A percentile compares a stretch with the other conserved stretches of the same genome.
Conservation (phyloP, 2,329 filamentous ascomycete genomes). For the Westerdykella sp. region DNA sequence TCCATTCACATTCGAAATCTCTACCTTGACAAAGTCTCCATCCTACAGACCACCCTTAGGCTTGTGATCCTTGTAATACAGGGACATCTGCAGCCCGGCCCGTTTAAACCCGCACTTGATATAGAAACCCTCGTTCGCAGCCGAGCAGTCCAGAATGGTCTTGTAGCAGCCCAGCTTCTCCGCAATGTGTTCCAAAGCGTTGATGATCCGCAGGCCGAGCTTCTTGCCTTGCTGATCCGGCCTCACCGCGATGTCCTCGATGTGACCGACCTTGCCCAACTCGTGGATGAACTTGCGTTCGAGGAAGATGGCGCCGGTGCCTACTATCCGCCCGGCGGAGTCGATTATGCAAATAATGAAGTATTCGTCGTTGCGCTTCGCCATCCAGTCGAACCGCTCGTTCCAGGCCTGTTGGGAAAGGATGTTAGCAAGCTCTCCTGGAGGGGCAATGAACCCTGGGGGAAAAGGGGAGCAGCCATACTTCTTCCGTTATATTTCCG, state of each 20-base stretch:
- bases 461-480: conserved; percentile 17
- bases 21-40: neutral
- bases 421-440: neutral
- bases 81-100: conserved; percentile 92
- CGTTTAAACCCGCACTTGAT: conserved; percentile 94
- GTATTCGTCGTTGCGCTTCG: conserved; percentile 67
- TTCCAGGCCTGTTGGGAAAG: conserved; percentile 50
- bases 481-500: conserved; percentile 70
- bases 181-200: conserved; percentile 84
- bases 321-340: conserved; percentile 65
- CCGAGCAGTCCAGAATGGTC: conserved; percentile 93
- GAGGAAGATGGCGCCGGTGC: conserved; percentile 81
- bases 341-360: conserved; percentile 84
- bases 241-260: conserved; percentile 94
- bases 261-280: conserved; percentile 81
- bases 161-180: conserved; percentile 91
- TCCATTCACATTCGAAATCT: conserved; percentile 3
- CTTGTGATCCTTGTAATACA: conserved; percentile 60
- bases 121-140: conserved; percentile 96
- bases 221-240: conserved; percentile 98
- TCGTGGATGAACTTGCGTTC: conserved; percentile 91
- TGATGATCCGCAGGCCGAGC: conserved; percentile 83
- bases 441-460: neutral
- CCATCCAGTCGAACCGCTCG: conserved; percentile 77
- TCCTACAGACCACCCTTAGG: conserved; percentile 14